Percentiles rank a stretch among this genome's conserved stretches.
phyloP scores from a whole-genome alignment of 441 rosid species.

The Croton setiger region DNA sequence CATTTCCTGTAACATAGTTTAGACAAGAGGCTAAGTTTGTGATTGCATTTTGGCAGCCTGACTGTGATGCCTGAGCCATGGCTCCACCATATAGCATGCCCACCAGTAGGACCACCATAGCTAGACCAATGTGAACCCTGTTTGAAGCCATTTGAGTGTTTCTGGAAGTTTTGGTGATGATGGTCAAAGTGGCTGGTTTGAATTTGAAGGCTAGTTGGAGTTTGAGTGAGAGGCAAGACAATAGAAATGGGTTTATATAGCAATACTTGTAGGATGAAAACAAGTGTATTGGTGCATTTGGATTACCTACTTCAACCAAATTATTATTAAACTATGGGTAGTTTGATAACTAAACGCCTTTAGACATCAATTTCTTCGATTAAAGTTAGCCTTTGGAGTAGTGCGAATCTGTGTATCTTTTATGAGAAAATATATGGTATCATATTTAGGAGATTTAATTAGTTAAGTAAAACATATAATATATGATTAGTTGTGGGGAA shows the following conservation, averaged over 20 bases:
- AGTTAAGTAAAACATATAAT: too few species aligned
- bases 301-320: constrained; percentile 35
- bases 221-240: constrained; percentile 20
- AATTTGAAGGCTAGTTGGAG: constrained; percentile 9
- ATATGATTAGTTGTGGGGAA: background rate
- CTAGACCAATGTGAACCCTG: constrained; percentile 25
- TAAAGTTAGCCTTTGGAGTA: background rate
- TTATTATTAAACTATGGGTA: constrained; percentile 15
- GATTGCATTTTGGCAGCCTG: constrained; percentile 28
- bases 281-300: constrained; percentile 26
- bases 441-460: too few species aligned
- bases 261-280: constrained; percentile 11
- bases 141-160: constrained; percentile 34
- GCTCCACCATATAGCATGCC: constrained; percentile 28
- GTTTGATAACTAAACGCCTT: constrained; percentile 14
- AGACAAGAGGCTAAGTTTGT: constrained; percentile 39
- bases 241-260: constrained; percentile 20
- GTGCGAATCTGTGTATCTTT: too few species aligned
- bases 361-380: background rate
- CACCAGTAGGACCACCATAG: constrained; percentile 26
- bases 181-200: background rate
- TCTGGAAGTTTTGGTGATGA: background rate
- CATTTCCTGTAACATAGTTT: constrained; percentile 41
- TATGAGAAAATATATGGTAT: too few species aligned
- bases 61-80: constrained; percentile 34